Evolutionary conservation across 164 flowering plant genomes (phyloP).

Genomic region (Umbellularia californica): DNA sequence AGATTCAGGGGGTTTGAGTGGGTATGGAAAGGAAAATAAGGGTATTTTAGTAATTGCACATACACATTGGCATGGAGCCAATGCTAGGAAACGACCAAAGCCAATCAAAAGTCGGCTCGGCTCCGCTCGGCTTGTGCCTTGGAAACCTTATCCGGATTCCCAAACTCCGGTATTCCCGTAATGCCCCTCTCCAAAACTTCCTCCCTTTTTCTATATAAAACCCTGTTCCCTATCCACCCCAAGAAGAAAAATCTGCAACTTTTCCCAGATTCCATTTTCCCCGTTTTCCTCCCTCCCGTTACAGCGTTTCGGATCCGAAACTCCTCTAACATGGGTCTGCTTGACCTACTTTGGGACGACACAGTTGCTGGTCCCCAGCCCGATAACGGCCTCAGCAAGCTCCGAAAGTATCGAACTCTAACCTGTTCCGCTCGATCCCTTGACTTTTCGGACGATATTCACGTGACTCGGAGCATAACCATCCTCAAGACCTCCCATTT

Average conservation of each 20-base stretch:
- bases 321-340: slow-evolving; percentile 51
- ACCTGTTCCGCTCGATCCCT: slow-evolving; percentile 23
- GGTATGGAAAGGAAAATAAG: too few species aligned
- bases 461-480: slow-evolving; percentile 55
- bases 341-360: slow-evolving; percentile 83
- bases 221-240: neutral
- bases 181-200: neutral
- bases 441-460: slow-evolving; percentile 11
- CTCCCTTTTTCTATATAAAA: slow-evolving; percentile 11
- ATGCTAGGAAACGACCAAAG: too few species aligned
- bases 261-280: neutral
- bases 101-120: neutral
- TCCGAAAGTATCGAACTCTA: slow-evolving; percentile 47
- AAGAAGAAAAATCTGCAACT: too few species aligned
- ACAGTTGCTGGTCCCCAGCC: slow-evolving; percentile 83
- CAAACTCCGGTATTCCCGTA: neutral
- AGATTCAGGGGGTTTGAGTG: too few species aligned
- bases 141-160: neutral
- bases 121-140: neutral
- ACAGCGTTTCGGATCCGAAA: slow-evolving; percentile 18
- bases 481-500: slow-evolving; percentile 28
- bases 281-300: slow-evolving; percentile 8
- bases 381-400: slow-evolving; percentile 51
- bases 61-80: too few species aligned
- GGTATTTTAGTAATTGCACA: too few species aligned